These are phyloP conservation scores for Venturia aucupariae DNA, from an alignment of 2,329 filamentous ascomycete genomes.

Conservation along the genomic window DNA sequence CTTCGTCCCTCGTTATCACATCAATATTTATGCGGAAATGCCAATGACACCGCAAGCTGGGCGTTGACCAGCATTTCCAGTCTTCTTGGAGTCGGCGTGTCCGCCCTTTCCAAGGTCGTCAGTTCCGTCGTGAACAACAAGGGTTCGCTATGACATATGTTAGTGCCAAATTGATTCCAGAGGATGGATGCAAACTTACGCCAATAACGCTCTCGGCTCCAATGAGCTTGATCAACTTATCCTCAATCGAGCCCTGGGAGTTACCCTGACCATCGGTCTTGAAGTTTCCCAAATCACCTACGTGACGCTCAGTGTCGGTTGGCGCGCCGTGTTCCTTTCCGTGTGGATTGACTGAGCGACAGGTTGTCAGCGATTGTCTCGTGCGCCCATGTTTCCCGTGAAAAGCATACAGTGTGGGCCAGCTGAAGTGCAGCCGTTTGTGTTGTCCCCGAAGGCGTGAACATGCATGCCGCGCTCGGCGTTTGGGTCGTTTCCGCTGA, in stretches of 20 bases:
- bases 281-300: slow-evolving; percentile 96
- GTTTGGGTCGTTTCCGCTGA: slow-evolving; percentile 85
- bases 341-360: slow-evolving; percentile 68
- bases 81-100: slow-evolving; percentile 95
- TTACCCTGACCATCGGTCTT: slow-evolving; percentile 90
- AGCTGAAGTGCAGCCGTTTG: slow-evolving; percentile 98
- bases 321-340: slow-evolving; percentile 88
- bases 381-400: not conserved
- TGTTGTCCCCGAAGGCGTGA: slow-evolving; percentile 99
- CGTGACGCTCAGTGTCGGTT: slow-evolving; percentile 74
- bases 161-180: not conserved
- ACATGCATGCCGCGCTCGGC: slow-evolving; percentile 97
- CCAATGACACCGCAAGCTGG: slow-evolving; percentile 97
- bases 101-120: slow-evolving; percentile 92
- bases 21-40: slow-evolving; percentile 59
- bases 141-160: slow-evolving; percentile 57
- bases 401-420: slow-evolving; percentile 75
- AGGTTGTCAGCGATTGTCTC: slow-evolving; percentile 6
- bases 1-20: not conserved
- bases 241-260: slow-evolving; percentile 67
- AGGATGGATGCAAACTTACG: slow-evolving; percentile 42
- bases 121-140: slow-evolving; percentile 90
- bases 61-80: slow-evolving; percentile 85
- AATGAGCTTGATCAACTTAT: slow-evolving; percentile 89
- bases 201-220: slow-evolving; percentile 91